phyloP scores from a whole-genome alignment of 2,329 filamentous ascomycete species.

The Neopestalotiopsis sp. region DNA sequence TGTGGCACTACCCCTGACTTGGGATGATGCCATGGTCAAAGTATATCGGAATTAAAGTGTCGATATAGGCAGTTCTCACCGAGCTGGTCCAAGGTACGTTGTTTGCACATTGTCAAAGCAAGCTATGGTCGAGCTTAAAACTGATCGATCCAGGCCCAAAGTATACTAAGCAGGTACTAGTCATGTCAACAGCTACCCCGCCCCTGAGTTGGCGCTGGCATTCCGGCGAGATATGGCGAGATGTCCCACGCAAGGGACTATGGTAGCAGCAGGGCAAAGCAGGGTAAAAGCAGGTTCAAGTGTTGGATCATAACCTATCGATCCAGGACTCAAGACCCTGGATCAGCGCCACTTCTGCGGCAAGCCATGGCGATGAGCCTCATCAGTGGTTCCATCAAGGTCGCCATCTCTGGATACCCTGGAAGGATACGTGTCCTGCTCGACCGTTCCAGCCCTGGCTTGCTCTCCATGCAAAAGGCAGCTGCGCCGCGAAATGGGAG shows the following conservation, averaged over 20 bases:
- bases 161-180: constrained; percentile 4
- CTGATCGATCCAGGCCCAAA: constrained; percentile 2
- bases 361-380: background rate
- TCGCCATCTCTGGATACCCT: background rate
- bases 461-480: background rate
- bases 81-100: background rate
- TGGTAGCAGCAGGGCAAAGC: background rate
- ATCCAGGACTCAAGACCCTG: background rate
- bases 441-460: background rate
- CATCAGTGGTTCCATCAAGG: background rate
- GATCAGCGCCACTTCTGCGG: background rate
- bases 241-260: background rate
- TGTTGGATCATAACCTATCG: background rate
- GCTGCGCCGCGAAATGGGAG: constrained; percentile 2
- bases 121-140: background rate
- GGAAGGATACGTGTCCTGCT: background rate
- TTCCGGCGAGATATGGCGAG: background rate
- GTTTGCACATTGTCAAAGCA: background rate
- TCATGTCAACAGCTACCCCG: constrained; percentile 9
- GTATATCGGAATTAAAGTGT: background rate
- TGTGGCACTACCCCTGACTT: background rate
- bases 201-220: background rate
- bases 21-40: background rate
- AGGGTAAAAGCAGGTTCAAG: too few relatives aligned
- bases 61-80: background rate